phyloP scores from a whole-genome alignment of 2,329 filamentous ascomycete species.

The Aurifilum marmelostoma region DNA sequence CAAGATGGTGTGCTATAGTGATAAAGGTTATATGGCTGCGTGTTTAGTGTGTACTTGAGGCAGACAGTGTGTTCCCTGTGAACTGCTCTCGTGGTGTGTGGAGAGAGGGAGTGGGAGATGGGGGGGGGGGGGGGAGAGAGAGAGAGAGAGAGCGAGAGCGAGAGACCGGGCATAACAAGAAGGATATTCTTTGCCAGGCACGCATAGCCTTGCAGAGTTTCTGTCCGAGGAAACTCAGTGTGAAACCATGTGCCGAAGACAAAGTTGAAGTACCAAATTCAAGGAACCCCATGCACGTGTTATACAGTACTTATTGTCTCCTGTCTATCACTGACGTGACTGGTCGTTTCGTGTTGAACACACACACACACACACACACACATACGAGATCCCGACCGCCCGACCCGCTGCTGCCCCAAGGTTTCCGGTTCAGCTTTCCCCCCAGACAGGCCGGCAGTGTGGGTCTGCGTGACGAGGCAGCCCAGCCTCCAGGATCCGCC shows the following conservation, averaged over 20 bases:
- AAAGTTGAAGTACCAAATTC: neutral
- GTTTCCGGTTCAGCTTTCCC: neutral
- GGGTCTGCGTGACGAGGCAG: constrained; percentile 16
- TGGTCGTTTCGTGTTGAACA: neutral
- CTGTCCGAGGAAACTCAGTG: no score
- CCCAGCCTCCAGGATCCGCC: constrained; percentile 5
- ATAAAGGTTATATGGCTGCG: neutral
- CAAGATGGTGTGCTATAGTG: neutral
- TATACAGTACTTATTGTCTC: no score
- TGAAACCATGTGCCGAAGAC: no score
- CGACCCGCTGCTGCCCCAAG: neutral
- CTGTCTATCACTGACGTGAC: no score
- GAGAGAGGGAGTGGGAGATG: no score
- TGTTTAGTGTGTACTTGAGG: neutral
- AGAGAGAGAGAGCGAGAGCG: no score
- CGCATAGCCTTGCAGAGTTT: no score
- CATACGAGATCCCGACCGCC: neutral
- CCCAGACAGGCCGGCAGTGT: neutral
- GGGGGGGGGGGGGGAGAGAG: no score
- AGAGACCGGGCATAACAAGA: no score
- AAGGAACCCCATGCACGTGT: no score
- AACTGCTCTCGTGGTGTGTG: neutral
- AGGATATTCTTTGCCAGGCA: no score
- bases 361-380: no score
- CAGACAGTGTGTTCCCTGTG: neutral